Evolutionary conservation across 257 asterid genomes (phyloP), one percentile per base, ranked within the genome.

Genomic region (Nemophila menziesii): DNA sequence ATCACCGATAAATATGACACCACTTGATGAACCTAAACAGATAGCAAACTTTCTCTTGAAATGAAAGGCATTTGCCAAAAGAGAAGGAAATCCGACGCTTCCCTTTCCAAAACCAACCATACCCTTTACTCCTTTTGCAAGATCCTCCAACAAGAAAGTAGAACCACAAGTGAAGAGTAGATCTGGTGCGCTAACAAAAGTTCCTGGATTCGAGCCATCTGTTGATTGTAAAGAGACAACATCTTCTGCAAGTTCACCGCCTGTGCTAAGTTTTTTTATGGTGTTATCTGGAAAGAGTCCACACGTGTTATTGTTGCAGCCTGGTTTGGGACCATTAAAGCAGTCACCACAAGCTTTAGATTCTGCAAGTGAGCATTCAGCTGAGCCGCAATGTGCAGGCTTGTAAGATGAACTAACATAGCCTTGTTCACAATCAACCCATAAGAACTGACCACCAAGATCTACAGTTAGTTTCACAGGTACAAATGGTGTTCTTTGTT

Each of bases 201-300:
- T 72, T 8, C 79, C 71, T 0, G 73, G 80, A 12, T 47, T 73
- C 0, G 69, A 60, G 3, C 85, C 73, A 22, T 72, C 59, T 23
- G 75, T 64, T 2, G 75, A 66, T 12, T 11, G 59, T 14, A 58
- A 41, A 9, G 74, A 58, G 14, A 73, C 58, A 10, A 55, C 64
- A 13, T 82, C 94, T 52, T 78, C 67, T 0, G 71, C 90, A 0
- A 74, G 61, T 58, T 74, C 93, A 19, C 86, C 77, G 0, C 56
- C 10, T 0, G 80, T 78, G 22, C 67, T 61, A 0, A 70, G 48
- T 0, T 48, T 52, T 13, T 22, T 65, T 27, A 78, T 44, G 0
- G 81, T 73, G 63, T 78, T 78, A 60, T 60, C 83, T 0, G 72
- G 81, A 0, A 20, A 1, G 1, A 47, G 18, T 1, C 71, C 44